Percentiles rank a stretch among this genome's conserved stretches.
These are phyloP conservation scores for Vitis rupestris DNA, from an alignment of 164 flowering plant species.

Conservation along the genomic window DNA sequence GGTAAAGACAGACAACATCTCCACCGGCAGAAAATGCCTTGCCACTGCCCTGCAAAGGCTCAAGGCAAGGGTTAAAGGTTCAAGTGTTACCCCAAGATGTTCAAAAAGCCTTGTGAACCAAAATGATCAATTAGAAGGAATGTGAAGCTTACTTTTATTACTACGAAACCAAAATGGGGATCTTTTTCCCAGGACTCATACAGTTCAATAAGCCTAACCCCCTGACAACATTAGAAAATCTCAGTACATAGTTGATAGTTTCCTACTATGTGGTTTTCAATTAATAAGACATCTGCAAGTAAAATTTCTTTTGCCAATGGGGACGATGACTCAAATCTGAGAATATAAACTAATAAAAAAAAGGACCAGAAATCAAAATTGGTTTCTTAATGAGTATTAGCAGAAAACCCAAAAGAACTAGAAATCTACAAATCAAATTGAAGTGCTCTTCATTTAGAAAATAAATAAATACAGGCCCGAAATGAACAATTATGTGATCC, in stretches of 20 bases:
- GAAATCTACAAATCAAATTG: too few relatives aligned
- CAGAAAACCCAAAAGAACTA: not conserved
- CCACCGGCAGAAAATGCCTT: slow-evolving; percentile 80
- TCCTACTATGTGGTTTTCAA: too few relatives aligned
- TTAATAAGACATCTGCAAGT: too few relatives aligned
- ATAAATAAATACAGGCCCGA: too few relatives aligned
- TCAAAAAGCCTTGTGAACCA: not conserved
- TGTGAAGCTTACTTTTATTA: slow-evolving; percentile 43
- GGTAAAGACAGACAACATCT: slow-evolving; percentile 55
- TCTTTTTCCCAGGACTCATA: slow-evolving; percentile 61
- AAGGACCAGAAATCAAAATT: not conserved
- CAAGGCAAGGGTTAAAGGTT: not conserved
- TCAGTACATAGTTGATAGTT: not conserved
- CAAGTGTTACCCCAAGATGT: not conserved
- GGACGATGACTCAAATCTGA: too few relatives aligned
- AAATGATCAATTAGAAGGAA: not conserved
- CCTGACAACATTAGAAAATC: slow-evolving; percentile 26
- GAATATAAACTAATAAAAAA: not conserved
- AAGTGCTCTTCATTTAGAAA: too few relatives aligned
- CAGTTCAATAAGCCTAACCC: slow-evolving; percentile 40
- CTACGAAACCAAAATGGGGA: slow-evolving; percentile 53
- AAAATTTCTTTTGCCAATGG: too few relatives aligned
- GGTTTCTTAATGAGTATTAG: too few relatives aligned
- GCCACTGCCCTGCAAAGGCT: slow-evolving; percentile 57
- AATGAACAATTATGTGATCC: too few relatives aligned